phyloP scores from a whole-genome alignment of 2,329 filamentous ascomycete species.

The Colletotrichum sp. region DNA sequence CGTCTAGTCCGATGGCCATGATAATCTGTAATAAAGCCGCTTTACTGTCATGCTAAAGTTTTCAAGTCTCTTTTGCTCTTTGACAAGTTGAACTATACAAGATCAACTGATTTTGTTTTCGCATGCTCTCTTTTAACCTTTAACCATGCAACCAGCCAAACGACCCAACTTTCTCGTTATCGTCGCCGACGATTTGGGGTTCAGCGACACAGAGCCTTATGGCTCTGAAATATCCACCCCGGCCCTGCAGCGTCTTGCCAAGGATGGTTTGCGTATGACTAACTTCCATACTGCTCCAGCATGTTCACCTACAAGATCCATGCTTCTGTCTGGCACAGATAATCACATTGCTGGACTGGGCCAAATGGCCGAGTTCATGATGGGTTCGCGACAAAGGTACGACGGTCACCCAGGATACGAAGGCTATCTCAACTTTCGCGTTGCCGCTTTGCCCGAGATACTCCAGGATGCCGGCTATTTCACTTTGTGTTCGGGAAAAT shows the following conservation, averaged over 20 bases:
- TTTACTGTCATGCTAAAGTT: background rate
- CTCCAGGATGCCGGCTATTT: slow-evolving; percentile 63
- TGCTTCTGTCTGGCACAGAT: slow-evolving; percentile 60
- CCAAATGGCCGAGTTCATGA: slow-evolving; percentile 57
- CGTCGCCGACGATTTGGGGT: slow-evolving; percentile 65
- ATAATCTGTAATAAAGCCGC: background rate
- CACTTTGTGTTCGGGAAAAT: slow-evolving; percentile 67
- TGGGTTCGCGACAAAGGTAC: slow-evolving; percentile 46
- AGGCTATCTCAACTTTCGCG: slow-evolving; percentile 65
- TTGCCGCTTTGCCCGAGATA: slow-evolving; percentile 63
- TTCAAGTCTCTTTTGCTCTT: background rate
- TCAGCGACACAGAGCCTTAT: slow-evolving; percentile 63
- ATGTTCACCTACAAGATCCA: slow-evolving; percentile 68
- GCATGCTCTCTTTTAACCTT: background rate
- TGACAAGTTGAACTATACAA: background rate
- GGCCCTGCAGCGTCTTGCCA: slow-evolving; percentile 59
- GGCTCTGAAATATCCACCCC: slow-evolving; percentile 67
- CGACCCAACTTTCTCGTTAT: slow-evolving; percentile 66
- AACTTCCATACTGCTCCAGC: slow-evolving; percentile 70
- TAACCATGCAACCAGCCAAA: background rate
- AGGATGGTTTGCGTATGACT: slow-evolving; percentile 58
- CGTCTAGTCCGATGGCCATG: background rate
- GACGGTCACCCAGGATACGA: slow-evolving; percentile 64
- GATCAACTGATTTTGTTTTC: background rate
- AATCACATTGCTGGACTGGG: slow-evolving; percentile 65